phyloP scores from a whole-genome alignment of 306 rosid genomes.

The Fagus crenata region DNA sequence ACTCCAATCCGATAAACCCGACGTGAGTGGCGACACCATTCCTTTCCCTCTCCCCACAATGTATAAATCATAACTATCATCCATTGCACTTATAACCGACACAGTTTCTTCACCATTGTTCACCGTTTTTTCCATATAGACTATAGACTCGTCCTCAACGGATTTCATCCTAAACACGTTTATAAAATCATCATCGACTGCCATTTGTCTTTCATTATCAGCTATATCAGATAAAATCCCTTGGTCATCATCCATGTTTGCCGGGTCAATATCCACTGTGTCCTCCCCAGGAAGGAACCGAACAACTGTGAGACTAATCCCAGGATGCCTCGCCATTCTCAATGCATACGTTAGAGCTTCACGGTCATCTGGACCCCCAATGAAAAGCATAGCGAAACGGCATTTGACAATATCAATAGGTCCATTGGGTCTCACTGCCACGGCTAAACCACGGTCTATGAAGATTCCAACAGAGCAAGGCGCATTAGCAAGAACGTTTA shows the following conservation, averaged over 20 bases:
- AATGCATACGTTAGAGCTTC: constrained; percentile 60
- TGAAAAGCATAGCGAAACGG: constrained; percentile 24
- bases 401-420: background rate
- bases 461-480: constrained; percentile 44
- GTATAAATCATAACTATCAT: constrained; percentile 35
- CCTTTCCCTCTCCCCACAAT: constrained; percentile 55
- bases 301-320: constrained; percentile 32
- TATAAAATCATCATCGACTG: constrained; percentile 42
- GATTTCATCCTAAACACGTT: constrained; percentile 33
- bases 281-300: constrained; percentile 36
- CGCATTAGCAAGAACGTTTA: constrained; percentile 21
- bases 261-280: constrained; percentile 18
- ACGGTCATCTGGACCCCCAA: constrained; percentile 57
- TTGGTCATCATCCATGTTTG: background rate
- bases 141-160: constrained; percentile 27
- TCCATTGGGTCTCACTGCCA: background rate
- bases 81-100: constrained; percentile 27
- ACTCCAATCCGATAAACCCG: constrained; percentile 43
- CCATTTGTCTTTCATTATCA: constrained; percentile 31
- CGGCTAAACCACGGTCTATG: constrained; percentile 30
- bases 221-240: constrained; percentile 17
- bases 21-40: constrained; percentile 13
- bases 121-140: constrained; percentile 31
- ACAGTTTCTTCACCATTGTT: constrained; percentile 36
- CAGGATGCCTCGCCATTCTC: constrained; percentile 52